A percentile compares a stretch with the other conserved stretches of the same genome.
Conservation (phyloP, 169 alveolate species). For the Eimeria falciformis region DNA sequence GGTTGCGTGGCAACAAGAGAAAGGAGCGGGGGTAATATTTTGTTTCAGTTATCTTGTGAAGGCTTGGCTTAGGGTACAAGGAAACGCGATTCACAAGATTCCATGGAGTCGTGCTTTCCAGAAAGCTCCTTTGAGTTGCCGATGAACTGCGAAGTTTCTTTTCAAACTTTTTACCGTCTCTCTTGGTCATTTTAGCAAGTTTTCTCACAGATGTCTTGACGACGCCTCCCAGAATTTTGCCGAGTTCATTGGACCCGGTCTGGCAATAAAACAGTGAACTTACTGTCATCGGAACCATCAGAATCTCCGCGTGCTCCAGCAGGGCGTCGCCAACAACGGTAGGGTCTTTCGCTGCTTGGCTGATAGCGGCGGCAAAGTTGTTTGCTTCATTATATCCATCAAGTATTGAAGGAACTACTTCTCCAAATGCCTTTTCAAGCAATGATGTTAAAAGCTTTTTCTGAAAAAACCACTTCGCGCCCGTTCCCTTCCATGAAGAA, state of each 20-base stretch:
- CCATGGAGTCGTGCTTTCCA: not conserved
- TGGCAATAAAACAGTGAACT: conserved; percentile 55
- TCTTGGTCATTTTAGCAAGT: conserved; percentile 1
- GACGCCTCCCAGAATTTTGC: conserved; percentile 19
- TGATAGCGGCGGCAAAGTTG: not conserved
- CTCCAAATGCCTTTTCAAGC: conserved; percentile 50
- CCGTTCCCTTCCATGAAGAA: conserved; percentile 41
- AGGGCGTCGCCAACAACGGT: conserved; percentile 2
- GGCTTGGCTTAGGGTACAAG: not conserved
- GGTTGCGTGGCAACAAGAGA: not conserved
- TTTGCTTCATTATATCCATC: not conserved
- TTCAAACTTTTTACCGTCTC: not conserved
- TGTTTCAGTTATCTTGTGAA: not conserved
- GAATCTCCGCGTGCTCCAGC: conserved; percentile 30
- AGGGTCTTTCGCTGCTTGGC: conserved; percentile 7
- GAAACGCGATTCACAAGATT: not conserved
- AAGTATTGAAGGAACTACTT: conserved; percentile 12
- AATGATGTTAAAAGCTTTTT: not conserved
- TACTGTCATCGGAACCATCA: not conserved
- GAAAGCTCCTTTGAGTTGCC: not conserved
- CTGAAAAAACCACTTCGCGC: not conserved
- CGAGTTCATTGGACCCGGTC: conserved; percentile 28
- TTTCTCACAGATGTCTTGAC: conserved; percentile 12
- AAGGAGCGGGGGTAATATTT: not conserved
- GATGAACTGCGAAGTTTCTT: not conserved